Percentiles rank a stretch among this genome's conserved stretches.
Conservation (phyloP, 2,329 filamentous ascomycete species). For the Fusarium piperis region DNA sequence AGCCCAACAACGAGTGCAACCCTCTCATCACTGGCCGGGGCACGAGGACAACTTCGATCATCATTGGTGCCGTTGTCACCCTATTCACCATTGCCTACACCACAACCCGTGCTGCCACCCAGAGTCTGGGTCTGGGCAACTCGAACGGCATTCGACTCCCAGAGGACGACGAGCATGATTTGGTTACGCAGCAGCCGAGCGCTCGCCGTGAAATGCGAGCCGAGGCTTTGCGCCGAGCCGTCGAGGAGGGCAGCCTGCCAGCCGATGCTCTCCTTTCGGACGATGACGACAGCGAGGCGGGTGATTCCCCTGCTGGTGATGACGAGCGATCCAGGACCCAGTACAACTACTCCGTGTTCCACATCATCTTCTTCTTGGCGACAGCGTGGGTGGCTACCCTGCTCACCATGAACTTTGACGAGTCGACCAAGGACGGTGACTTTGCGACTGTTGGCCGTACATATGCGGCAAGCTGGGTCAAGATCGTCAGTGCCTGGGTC, state of each 20-base stretch:
- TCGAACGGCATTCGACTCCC: conserved; percentile 63
- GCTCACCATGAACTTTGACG: conserved; percentile 78
- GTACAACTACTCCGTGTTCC: conserved; percentile 96
- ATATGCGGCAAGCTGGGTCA: conserved; percentile 98
- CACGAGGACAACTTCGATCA: conserved; percentile 87
- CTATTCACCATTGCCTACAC: conserved; percentile 98
- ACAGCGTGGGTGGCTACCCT: conserved; percentile 96
- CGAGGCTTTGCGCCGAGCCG: conserved; percentile 88
- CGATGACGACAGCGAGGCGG: conserved; percentile 72
- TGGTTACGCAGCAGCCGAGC: conserved; percentile 86
- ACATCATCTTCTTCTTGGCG: conserved; percentile 96
- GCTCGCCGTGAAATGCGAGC: conserved; percentile 90
- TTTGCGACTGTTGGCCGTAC: conserved; percentile 95
- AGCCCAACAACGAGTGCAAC: conserved; percentile 96
- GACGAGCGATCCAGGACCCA: conserved; percentile 91
- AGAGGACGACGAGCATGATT: conserved; percentile 83
- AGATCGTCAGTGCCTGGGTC: conserved; percentile 97
- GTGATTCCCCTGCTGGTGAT: conserved; percentile 74
- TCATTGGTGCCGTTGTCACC: conserved; percentile 93
- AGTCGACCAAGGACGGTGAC: conserved; percentile 70
- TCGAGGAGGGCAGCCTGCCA: conserved; percentile 91
- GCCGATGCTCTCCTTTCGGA: conserved; percentile 87
- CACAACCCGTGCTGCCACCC: conserved; percentile 93
- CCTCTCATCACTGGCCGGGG: conserved; percentile 86
- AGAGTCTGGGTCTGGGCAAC: conserved; percentile 77